Percentiles rank a stretch among this genome's conserved stretches.
Conservation (phyloP, 768 basidiomycete species). For the Podaxis pistillaris region DNA sequence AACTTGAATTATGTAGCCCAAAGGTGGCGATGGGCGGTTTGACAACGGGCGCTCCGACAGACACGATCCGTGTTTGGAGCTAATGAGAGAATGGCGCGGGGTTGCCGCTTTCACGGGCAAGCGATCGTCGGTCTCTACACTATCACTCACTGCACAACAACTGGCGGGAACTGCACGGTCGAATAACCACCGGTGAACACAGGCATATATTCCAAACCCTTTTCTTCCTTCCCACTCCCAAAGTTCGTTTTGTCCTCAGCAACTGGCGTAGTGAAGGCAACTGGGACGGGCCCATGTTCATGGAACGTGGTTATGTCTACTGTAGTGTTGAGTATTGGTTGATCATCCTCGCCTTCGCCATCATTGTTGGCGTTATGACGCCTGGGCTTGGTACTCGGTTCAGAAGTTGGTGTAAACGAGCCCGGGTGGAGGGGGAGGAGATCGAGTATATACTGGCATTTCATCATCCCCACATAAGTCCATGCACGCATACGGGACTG, state of each 20-base stretch:
- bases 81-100: too few relatives aligned
- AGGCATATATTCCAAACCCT: neutral
- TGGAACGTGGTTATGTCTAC: neutral
- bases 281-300: neutral
- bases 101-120: too few relatives aligned
- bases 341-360: neutral
- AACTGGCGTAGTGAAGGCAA: neutral
- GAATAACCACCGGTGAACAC: neutral
- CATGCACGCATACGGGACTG: neutral
- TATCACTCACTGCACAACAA: neutral
- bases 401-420: neutral
- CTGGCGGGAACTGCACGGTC: neutral
- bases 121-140: too few relatives aligned
- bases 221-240: neutral
- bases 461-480: neutral
- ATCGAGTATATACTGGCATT: constrained; percentile 14
- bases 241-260: neutral
- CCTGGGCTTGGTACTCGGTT: neutral
- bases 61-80: too few relatives aligned
- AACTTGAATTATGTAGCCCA: too few relatives aligned
- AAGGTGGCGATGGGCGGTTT: too few relatives aligned
- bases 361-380: neutral
- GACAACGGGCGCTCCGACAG: too few relatives aligned
- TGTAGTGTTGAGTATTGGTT: neutral
- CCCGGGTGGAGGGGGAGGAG: constrained; percentile 7